Evolutionary conservation across 441 rosid genomes (phyloP).

Genomic region (Eutrema salsugineum): DNA sequence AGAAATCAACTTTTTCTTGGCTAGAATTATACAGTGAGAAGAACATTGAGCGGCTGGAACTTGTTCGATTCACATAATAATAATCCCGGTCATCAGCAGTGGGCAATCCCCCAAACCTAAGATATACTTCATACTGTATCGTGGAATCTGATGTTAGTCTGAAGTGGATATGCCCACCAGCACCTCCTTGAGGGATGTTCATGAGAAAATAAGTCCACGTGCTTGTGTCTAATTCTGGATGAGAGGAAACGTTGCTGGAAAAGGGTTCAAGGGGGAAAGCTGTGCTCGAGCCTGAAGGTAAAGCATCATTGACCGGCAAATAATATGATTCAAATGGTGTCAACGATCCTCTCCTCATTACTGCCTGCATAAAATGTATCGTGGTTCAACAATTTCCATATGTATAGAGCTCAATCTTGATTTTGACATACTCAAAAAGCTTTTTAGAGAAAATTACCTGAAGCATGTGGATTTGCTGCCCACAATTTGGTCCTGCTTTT

Average conservation of each 20-base stretch:
- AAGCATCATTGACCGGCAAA: constrained; percentile 57
- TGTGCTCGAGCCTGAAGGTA: constrained; percentile 53
- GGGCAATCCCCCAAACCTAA: constrained; percentile 75
- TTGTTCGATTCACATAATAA: constrained; percentile 69
- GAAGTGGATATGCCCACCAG: constrained; percentile 88
- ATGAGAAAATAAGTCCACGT: constrained; percentile 78
- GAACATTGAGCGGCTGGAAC: constrained; percentile 42
- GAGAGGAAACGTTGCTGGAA: constrained; percentile 57
- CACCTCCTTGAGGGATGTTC: constrained; percentile 82
- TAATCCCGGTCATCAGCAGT: constrained; percentile 72
- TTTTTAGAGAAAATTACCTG: constrained; percentile 43
- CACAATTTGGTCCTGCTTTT: constrained; percentile 80
- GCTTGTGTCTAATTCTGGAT: constrained; percentile 41
- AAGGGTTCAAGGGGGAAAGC: constrained; percentile 71
- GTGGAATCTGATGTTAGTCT: constrained; percentile 52
- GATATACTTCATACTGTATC: constrained; percentile 70
- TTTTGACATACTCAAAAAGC: neutral
- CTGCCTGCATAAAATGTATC: constrained; percentile 63
- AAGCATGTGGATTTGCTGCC: constrained; percentile 59
- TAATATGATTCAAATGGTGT: constrained; percentile 79
- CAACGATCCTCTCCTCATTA: constrained; percentile 56
- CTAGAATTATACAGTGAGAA: constrained; percentile 61
- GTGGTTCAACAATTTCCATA: constrained; percentile 31
- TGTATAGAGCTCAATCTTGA: constrained; percentile 17
- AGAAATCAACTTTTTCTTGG: constrained; percentile 68